Conservation (phyloP, 2,329 filamentous ascomycete genomes). For the Neonectria ditissima region DNA sequence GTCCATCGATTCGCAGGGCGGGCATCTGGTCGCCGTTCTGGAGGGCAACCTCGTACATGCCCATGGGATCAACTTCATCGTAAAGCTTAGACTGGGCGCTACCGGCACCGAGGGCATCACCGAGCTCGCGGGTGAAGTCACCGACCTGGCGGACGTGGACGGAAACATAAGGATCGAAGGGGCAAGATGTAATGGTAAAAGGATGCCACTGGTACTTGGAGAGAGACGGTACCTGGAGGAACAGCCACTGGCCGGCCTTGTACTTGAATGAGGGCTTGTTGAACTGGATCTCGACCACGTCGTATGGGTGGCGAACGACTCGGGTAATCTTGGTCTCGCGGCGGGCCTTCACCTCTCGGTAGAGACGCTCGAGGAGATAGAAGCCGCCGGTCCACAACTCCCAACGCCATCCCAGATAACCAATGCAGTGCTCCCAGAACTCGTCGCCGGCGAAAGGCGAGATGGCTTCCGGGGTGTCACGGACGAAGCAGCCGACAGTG, state of each 20-base stretch:
- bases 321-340: slow-evolving; percentile 90
- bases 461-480: slow-evolving; percentile 76
- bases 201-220: slow-evolving; percentile 97
- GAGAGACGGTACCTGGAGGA: slow-evolving; percentile 91
- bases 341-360: slow-evolving; percentile 87
- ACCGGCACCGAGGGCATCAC: slow-evolving; percentile 93
- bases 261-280: slow-evolving; percentile 96
- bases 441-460: slow-evolving; percentile 85
- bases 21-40: slow-evolving; percentile 96
- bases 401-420: slow-evolving; percentile 98
- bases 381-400: slow-evolving; percentile 87
- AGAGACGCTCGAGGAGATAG: slow-evolving; percentile 89
- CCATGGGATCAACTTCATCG: slow-evolving; percentile 89
- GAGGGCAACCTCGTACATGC: slow-evolving; percentile 97
- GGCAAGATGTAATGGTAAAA: slow-evolving; percentile 98
- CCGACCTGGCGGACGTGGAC: slow-evolving; percentile 96
- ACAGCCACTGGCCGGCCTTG: slow-evolving; percentile 98
- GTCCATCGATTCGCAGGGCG: slow-evolving; percentile 87
- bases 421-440: slow-evolving; percentile 94
- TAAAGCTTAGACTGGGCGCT: slow-evolving; percentile 89
- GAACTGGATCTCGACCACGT: slow-evolving; percentile 98
- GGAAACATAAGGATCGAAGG: slow-evolving; percentile 93
- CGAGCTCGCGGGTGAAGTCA: slow-evolving; percentile 94
- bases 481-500: slow-evolving; percentile 95
- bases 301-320: slow-evolving; percentile 95